phyloP scores from a whole-genome alignment of 352 stramenopile genomes.

The Phytophthora melonis region DNA sequence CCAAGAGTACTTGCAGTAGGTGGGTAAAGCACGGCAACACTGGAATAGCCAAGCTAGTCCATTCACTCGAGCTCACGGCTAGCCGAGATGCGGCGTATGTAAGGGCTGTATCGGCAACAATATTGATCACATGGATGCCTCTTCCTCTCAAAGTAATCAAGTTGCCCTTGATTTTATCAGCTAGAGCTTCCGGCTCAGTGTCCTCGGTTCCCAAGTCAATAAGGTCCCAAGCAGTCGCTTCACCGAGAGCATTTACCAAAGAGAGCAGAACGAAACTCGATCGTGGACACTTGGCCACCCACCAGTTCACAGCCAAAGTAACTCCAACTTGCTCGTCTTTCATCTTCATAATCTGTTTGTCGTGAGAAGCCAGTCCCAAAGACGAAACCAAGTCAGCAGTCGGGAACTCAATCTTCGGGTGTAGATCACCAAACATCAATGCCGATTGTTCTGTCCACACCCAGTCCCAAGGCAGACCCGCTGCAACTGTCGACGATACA shows the following conservation, averaged over 20 bases:
- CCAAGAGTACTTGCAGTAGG: slow-evolving; percentile 61
- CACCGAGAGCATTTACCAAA: slow-evolving; percentile 71
- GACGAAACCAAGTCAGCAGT: slow-evolving; percentile 32
- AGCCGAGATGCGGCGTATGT: slow-evolving; percentile 51
- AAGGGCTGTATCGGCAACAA: slow-evolving; percentile 67
- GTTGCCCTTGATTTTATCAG: slow-evolving; percentile 58
- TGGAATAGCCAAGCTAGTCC: slow-evolving; percentile 55
- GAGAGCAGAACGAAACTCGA: slow-evolving; percentile 72
- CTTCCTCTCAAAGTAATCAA: slow-evolving; percentile 54
- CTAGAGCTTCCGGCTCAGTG: slow-evolving; percentile 48
- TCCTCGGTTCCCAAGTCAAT: slow-evolving; percentile 64
- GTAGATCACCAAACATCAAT: slow-evolving; percentile 37
- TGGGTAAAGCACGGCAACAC: slow-evolving; percentile 73
- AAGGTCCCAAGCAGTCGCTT: slow-evolving; percentile 66
- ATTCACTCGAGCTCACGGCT: slow-evolving; percentile 48
- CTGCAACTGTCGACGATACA: slow-evolving; percentile 54
- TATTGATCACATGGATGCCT: slow-evolving; percentile 73
- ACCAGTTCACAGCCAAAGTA: slow-evolving; percentile 75
- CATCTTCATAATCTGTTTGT: slow-evolving; percentile 68
- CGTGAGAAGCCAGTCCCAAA: slow-evolving; percentile 35
- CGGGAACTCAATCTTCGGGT: slow-evolving; percentile 42
- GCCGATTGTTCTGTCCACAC: slow-evolving; percentile 58
- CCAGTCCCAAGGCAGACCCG: slow-evolving; percentile 66
- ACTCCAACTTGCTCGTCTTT: slow-evolving; percentile 67
- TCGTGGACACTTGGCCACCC: slow-evolving; percentile 58